Conservation (phyloP, 805 yeast genomes). For the Saccharomycopsis malanga region DNA sequence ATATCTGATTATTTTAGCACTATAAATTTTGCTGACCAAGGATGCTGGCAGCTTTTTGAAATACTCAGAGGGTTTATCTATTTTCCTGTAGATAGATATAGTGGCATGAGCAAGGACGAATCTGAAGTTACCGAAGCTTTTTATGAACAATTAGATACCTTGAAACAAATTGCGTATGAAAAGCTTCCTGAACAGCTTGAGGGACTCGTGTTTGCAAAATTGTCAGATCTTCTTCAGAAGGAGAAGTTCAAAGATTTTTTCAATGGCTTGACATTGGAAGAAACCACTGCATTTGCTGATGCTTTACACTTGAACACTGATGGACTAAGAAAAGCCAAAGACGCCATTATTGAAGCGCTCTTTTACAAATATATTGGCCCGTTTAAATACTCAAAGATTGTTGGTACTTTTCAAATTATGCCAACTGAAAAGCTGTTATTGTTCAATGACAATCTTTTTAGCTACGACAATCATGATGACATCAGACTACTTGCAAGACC, state of each 20-base stretch:
- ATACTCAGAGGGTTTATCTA: conserved; percentile 25
- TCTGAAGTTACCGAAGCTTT: too few species aligned
- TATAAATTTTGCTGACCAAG: neutral
- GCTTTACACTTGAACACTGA: neutral
- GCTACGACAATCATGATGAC: neutral
- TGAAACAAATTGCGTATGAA: neutral
- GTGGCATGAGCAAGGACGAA: neutral
- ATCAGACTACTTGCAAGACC: conserved; percentile 16
- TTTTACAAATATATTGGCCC: conserved; percentile 10
- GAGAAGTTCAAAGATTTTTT: neutral
- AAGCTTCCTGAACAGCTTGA: conserved; percentile 1
- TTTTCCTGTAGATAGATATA: conserved; percentile 35
- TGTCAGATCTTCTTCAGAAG: conserved; percentile 1
- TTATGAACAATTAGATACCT: neutral
- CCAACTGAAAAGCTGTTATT: neutral
- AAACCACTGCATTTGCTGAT: neutral
- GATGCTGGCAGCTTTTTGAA: conserved; percentile 2
- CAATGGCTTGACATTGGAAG: neutral
- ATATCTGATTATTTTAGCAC: conserved; percentile 7
- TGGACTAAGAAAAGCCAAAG: neutral
- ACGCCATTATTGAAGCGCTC: neutral
- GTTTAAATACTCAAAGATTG: neutral
- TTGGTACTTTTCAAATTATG: conserved; percentile 5
- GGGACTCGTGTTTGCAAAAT: neutral
- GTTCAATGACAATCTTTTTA: neutral